phyloP scores from a whole-genome alignment of 2,329 filamentous ascomycete genomes.

The Elsinoe ampelina region DNA sequence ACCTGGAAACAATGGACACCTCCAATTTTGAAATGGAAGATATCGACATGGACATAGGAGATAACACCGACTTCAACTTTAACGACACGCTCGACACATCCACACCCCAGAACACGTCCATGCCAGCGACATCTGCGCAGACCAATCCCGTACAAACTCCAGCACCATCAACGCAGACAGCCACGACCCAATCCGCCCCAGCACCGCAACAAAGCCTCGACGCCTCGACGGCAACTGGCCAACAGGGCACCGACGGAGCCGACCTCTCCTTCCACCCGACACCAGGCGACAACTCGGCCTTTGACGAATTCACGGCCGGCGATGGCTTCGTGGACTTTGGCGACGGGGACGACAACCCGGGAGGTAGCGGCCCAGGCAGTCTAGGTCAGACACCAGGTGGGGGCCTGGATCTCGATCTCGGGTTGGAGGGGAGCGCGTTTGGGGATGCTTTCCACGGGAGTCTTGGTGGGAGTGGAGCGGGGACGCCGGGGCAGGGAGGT shows the following conservation, averaged over 20 bases:
- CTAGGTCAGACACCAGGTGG: conserved; percentile 21
- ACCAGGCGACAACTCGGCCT: conserved; percentile 20
- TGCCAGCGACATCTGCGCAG: not conserved
- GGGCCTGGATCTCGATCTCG: conserved; percentile 52
- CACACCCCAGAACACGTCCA: not conserved
- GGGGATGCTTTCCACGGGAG: conserved; percentile 67
- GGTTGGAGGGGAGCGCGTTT: conserved; percentile 72
- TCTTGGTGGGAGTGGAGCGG: not conserved
- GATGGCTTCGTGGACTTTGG: conserved; percentile 37
- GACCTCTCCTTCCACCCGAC: conserved; percentile 9
- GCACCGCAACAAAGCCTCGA: conserved; percentile 5
- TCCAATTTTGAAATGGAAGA: conserved; percentile 16
- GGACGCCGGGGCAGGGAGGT: conserved; percentile 6
- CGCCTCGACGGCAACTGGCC: not conserved
- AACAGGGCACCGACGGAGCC: not conserved
- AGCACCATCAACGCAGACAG: not conserved
- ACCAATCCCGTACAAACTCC: not conserved
- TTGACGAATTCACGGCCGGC: conserved; percentile 46
- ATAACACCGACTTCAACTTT: conserved; percentile 13
- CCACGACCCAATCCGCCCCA: not conserved
- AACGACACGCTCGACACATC: conserved; percentile 6
- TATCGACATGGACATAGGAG: conserved; percentile 16
- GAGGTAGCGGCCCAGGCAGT: not conserved
- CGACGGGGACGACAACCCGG: conserved; percentile 32
- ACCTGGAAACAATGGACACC: conserved; percentile 16